Conservation (phyloP, 495 filamentous ascomycete species). For the Neurospora sp. region DNA sequence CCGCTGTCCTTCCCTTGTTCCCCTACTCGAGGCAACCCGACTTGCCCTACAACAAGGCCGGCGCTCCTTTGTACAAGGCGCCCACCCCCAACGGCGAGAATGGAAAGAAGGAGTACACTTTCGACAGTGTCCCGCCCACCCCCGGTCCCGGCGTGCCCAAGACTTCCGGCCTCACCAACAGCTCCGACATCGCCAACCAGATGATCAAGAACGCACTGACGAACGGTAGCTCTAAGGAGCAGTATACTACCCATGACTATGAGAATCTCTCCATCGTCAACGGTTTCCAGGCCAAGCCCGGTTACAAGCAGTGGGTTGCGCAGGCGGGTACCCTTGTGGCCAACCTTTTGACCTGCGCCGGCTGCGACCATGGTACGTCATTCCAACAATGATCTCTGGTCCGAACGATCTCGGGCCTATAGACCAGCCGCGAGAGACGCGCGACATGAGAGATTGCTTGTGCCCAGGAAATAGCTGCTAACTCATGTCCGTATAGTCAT, state of each 20-base stretch:
- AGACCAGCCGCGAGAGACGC: neutral
- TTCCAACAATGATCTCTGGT: neutral
- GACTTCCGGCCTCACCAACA: slow-evolving; percentile 49
- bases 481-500: slow-evolving; percentile 45
- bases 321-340: slow-evolving; percentile 92
- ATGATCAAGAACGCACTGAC: slow-evolving; percentile 36
- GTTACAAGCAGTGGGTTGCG: slow-evolving; percentile 96
- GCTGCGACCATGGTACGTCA: slow-evolving; percentile 68
- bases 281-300: slow-evolving; percentile 67
- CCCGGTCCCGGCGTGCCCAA: slow-evolving; percentile 61
- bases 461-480: slow-evolving; percentile 7
- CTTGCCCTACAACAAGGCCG: slow-evolving; percentile 90
- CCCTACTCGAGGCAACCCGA: slow-evolving; percentile 94
- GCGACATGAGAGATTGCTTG: neutral
- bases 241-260: slow-evolving; percentile 46
- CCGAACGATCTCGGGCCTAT: neutral
- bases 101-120: slow-evolving; percentile 30
- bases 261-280: slow-evolving; percentile 43
- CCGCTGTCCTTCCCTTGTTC: slow-evolving; percentile 89
- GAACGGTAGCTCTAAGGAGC: slow-evolving; percentile 2
- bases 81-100: slow-evolving; percentile 29
- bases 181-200: slow-evolving; percentile 55
- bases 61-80: slow-evolving; percentile 72
- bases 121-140: slow-evolving; percentile 75
- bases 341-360: slow-evolving; percentile 86